These are phyloP conservation scores for Globisporangium spinosum DNA, from an alignment of 352 stramenopile species.

Conservation along the genomic window DNA sequence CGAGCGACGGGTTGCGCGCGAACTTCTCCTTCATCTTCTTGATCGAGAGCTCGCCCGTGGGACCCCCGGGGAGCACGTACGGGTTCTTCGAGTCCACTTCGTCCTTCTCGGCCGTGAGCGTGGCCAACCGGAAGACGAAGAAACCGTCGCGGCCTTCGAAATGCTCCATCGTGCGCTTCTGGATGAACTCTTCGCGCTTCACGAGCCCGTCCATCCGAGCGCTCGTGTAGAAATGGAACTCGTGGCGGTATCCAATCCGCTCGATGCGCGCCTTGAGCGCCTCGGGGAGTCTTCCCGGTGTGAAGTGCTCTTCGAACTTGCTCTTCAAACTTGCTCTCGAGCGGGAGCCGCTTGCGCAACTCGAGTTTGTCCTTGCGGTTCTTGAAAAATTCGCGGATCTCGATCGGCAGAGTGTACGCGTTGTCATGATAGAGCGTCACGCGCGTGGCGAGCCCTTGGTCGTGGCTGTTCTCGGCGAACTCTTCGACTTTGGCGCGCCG, in stretches of 20 bases:
- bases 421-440: conserved; percentile 85
- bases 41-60: conserved; percentile 76
- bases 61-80: conserved; percentile 69
- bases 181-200: conserved; percentile 84
- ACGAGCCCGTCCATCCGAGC: conserved; percentile 88
- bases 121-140: conserved; percentile 80
- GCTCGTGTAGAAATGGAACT: conserved; percentile 90
- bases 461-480: conserved; percentile 88
- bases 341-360: conserved; percentile 63
- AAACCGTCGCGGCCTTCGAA: conserved; percentile 87
- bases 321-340: conserved; percentile 87
- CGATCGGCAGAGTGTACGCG: conserved; percentile 70
- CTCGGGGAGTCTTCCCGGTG: conserved; percentile 60
- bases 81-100: conserved; percentile 76
- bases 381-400: conserved; percentile 91
- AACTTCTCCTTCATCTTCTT: conserved; percentile 95
- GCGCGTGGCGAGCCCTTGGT: conserved; percentile 83
- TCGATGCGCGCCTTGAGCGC: conserved; percentile 80
- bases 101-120: conserved; percentile 71
- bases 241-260: conserved; percentile 81
- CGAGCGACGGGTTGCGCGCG: conserved; percentile 44
- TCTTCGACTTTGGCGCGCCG: conserved; percentile 90
- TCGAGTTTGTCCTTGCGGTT: conserved; percentile 91
- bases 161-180: conserved; percentile 82
- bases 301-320: conserved; percentile 86